These are phyloP conservation scores for Castanopsis chinensis DNA, from an alignment of 306 rosid species.

Conservation along the genomic window DNA sequence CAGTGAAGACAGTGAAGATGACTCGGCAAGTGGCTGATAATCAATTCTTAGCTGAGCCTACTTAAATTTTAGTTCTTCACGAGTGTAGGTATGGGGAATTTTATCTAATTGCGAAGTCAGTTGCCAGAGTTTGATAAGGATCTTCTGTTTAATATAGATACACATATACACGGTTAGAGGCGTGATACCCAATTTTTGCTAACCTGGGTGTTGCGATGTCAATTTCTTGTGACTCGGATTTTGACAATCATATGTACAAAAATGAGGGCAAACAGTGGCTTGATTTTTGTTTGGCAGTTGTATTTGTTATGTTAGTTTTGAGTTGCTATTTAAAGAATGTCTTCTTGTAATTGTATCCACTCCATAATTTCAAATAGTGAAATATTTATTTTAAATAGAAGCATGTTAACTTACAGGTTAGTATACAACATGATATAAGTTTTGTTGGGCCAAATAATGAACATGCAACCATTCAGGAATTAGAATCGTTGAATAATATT, in stretches of 20 bases:
- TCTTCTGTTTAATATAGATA: constrained; percentile 8
- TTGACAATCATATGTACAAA: not conserved
- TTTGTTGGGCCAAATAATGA: too few relatives aligned
- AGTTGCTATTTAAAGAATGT: not conserved
- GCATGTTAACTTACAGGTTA: too few relatives aligned
- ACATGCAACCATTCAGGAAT: too few relatives aligned
- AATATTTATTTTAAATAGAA: too few relatives aligned
- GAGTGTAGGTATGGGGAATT: not conserved
- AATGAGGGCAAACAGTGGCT: not conserved
- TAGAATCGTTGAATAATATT: too few relatives aligned
- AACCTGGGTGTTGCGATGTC: constrained; percentile 21
- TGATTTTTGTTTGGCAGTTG: not conserved
- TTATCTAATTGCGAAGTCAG: not conserved
- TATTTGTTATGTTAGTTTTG: not conserved
- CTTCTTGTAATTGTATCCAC: not conserved
- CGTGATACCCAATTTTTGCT: constrained; percentile 46
- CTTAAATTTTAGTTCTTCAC: constrained; percentile 4
- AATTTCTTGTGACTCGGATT: not conserved
- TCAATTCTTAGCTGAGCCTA: not conserved
- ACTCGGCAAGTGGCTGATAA: constrained; percentile 45
- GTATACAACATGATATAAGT: too few relatives aligned
- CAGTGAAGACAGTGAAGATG: constrained; percentile 77
- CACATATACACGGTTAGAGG: constrained; percentile 17
- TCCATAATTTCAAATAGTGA: too few relatives aligned
- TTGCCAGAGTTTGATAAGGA: constrained; percentile 21